Conservation (phyloP, 805 yeast species). For the Sporopachydermia lactativora region DNA sequence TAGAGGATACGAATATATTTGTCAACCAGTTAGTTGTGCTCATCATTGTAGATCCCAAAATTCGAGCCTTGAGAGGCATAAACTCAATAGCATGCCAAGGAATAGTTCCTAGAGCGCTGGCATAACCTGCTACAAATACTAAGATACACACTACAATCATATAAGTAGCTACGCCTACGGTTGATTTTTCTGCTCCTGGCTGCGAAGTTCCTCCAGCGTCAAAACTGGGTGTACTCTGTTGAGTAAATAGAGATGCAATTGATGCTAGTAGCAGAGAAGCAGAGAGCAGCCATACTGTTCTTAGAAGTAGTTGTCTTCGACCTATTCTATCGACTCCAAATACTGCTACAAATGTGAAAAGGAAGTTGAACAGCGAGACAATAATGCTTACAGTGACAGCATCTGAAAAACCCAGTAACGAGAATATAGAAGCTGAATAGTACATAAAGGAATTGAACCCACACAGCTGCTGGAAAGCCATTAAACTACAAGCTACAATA, state of each 20-base stretch:
- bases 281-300: constrained; percentile 27
- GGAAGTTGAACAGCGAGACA: constrained; percentile 40
- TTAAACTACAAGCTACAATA: constrained; percentile 34
- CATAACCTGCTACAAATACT: constrained; percentile 26
- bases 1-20: constrained; percentile 22
- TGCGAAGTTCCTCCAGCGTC: background rate
- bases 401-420: constrained; percentile 33
- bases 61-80: constrained; percentile 26
- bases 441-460: constrained; percentile 54
- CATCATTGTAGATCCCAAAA: constrained; percentile 28
- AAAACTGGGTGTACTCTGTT: background rate
- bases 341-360: constrained; percentile 40
- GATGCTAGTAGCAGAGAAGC: constrained; percentile 21
- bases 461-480: constrained; percentile 45
- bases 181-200: background rate
- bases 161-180: background rate
- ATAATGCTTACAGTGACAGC: constrained; percentile 43
- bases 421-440: constrained; percentile 43
- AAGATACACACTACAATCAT: constrained; percentile 12
- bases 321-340: constrained; percentile 37
- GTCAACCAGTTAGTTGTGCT: constrained; percentile 29
- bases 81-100: constrained; percentile 34
- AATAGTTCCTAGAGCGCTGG: constrained; percentile 28
- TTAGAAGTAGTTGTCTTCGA: constrained; percentile 27
- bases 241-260: background rate